Percentiles rank a stretch among this genome's conserved stretches.
phyloP scores from a whole-genome alignment of 768 basidiomycete genomes.

The Kwoniella dendrophila region DNA sequence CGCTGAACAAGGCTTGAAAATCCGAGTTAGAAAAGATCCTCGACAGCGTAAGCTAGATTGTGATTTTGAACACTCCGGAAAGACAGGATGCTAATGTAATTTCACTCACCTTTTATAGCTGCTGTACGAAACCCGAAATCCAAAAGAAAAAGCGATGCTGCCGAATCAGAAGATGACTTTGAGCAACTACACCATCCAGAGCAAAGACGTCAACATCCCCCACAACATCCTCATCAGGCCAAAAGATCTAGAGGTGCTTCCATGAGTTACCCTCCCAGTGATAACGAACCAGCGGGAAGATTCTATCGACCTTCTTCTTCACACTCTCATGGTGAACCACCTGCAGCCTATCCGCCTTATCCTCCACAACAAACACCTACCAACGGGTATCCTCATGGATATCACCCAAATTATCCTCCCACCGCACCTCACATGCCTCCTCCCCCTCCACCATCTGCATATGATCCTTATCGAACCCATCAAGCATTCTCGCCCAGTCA shows the following conservation, averaged over 20 bases:
- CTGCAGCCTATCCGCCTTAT: neutral
- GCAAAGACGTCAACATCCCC: neutral
- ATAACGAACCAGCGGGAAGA: neutral
- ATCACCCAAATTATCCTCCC: conserved; percentile 5
- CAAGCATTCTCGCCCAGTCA: conserved; percentile 8
- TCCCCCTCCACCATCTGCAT: conserved; percentile 22
- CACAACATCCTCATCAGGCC: conserved; percentile 4
- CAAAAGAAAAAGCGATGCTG: conserved; percentile 25
- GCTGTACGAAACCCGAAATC: conserved; percentile 4
- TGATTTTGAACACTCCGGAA: neutral
- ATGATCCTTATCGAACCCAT: conserved; percentile 18
- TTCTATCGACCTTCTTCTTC: neutral
- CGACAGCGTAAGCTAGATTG: conserved; percentile 31
- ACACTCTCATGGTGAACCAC: neutral
- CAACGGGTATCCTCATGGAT: conserved; percentile 4
- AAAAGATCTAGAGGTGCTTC: conserved; percentile 20
- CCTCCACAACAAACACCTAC: conserved; percentile 5
- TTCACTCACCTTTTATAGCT: neutral
- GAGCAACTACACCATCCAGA: neutral
- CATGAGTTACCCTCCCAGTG: neutral
- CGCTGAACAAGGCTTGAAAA: conserved; percentile 95
- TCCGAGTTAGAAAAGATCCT: conserved; percentile 81
- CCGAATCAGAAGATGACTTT: conserved; percentile 26
- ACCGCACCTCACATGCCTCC: conserved; percentile 16
- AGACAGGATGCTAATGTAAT: neutral